A percentile compares a stretch with the other conserved stretches of the same genome.
Conservation (phyloP, 148 eudicot species). For the Polygonum aviculare region DNA sequence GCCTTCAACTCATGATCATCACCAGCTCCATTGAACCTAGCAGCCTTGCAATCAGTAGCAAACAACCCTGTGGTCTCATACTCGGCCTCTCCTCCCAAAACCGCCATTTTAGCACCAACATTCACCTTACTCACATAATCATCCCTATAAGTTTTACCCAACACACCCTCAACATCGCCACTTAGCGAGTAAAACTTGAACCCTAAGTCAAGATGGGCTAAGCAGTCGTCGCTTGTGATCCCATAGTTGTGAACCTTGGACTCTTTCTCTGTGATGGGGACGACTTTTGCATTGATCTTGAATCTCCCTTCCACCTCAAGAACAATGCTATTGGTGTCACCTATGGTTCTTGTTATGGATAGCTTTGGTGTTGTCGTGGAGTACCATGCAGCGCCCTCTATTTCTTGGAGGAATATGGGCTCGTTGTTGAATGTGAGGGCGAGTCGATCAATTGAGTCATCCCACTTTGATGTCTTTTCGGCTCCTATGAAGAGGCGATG, state of each 20-base stretch:
- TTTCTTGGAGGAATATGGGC: constrained; percentile 20
- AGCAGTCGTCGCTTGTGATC: constrained; percentile 29
- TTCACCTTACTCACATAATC: constrained; percentile 32
- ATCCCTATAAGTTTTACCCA: constrained; percentile 37
- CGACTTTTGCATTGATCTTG: constrained; percentile 28
- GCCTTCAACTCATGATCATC: neutral
- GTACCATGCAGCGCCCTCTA: constrained; percentile 20
- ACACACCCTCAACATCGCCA: constrained; percentile 26
- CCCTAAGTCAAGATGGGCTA: constrained; percentile 42
- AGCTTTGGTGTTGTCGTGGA: constrained; percentile 16
- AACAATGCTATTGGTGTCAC: constrained; percentile 18
- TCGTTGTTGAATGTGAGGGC: constrained; percentile 21
- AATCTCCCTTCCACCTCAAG: constrained; percentile 26
- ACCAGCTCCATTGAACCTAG: neutral
- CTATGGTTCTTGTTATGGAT: constrained; percentile 19
- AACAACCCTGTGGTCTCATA: constrained; percentile 24
- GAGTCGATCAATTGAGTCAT: constrained; percentile 26
- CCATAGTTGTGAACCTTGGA: constrained; percentile 35
- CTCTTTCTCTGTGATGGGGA: constrained; percentile 35
- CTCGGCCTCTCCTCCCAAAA: constrained; percentile 29
- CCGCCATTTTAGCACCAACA: constrained; percentile 28
- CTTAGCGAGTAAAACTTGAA: constrained; percentile 33
- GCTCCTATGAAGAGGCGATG: constrained; percentile 35
- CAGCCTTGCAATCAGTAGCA: constrained; percentile 31
- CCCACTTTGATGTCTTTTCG: constrained; percentile 33